A percentile compares a stretch with the other conserved stretches of the same genome.
phyloP scores from a whole-genome alignment of 2,329 filamentous ascomycete genomes.

The Sarocladium brachiariae region DNA sequence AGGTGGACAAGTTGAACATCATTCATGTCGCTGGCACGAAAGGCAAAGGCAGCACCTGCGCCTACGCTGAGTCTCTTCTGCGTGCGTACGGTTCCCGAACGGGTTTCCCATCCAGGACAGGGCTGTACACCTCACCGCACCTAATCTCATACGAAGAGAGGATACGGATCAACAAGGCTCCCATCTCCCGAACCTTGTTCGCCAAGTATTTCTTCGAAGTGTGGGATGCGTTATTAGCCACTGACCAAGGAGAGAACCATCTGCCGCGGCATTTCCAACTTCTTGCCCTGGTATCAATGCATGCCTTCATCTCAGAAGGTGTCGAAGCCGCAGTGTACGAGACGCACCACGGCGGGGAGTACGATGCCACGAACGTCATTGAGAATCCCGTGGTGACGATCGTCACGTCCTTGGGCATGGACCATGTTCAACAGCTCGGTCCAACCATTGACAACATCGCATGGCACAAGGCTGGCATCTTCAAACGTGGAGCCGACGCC shows the following conservation, averaged over 20 bases:
- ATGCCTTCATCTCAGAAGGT: conserved; percentile 36
- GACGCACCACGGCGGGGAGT: conserved; percentile 37
- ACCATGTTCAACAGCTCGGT: conserved; percentile 38
- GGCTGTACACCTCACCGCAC: conserved; percentile 44
- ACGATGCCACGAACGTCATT: conserved; percentile 42
- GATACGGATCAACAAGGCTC: conserved; percentile 32
- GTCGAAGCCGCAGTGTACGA: conserved; percentile 40
- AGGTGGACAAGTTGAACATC: conserved; percentile 26
- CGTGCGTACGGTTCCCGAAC: conserved; percentile 17
- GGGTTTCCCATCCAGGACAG: conserved; percentile 25
- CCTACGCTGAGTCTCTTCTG: conserved; percentile 38
- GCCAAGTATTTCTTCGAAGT: conserved; percentile 38
- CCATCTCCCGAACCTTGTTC: conserved; percentile 30
- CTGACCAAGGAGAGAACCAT: conserved; percentile 9
- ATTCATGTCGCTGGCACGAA: conserved; percentile 48
- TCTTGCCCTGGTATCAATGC: conserved; percentile 30
- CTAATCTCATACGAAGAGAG: conserved; percentile 35
- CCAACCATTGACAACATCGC: conserved; percentile 38
- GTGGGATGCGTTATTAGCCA: conserved; percentile 26
- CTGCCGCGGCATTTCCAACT: conserved; percentile 8
- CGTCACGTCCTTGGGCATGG: conserved; percentile 39
- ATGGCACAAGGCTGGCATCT: conserved; percentile 46
- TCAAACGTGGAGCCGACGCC: conserved; percentile 32
- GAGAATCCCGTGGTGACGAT: conserved; percentile 32
- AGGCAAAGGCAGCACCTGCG: conserved; percentile 47